Conservation (phyloP, 23 red algal species). For the Agarophyton chilense region DNA sequence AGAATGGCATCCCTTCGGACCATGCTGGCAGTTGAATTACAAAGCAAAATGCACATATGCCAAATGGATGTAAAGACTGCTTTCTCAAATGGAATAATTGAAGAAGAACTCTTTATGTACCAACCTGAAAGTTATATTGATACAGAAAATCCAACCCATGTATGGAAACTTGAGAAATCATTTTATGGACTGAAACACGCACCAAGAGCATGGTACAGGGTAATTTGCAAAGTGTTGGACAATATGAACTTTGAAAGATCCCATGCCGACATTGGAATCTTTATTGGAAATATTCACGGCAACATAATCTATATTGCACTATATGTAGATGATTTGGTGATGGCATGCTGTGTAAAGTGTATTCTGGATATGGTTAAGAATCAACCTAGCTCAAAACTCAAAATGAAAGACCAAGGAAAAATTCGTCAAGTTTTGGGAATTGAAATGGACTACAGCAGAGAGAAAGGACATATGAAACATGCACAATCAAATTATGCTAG, state of each 20-base stretch:
- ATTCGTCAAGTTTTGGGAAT: too few species aligned
- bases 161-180: too few species aligned
- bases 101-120: slow-evolving; percentile 49
- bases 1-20: neutral
- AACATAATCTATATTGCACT: neutral
- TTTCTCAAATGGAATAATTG: slow-evolving; percentile 48
- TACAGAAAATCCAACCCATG: neutral
- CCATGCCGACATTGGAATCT: too few species aligned
- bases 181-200: too few species aligned
- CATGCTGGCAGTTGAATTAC: neutral
- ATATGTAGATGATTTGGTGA: slow-evolving; percentile 23
- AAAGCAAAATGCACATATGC: neutral
- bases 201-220: neutral
- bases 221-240: neutral
- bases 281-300: neutral
- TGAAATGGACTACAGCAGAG: too few species aligned
- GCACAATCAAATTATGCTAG: too few species aligned
- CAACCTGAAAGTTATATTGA: slow-evolving; percentile 42
- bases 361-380: neutral
- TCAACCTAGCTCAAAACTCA: too few species aligned
- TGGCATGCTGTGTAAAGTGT: neutral
- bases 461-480: too few species aligned
- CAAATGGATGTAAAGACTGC: slow-evolving; percentile 51
- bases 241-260: too few species aligned
- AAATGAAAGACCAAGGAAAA: too few species aligned